Evolutionary conservation across 805 yeast genomes (phyloP), one percentile per base, ranked within the genome.

Genomic region (Wickerhamiella allomyrinae): DNA sequence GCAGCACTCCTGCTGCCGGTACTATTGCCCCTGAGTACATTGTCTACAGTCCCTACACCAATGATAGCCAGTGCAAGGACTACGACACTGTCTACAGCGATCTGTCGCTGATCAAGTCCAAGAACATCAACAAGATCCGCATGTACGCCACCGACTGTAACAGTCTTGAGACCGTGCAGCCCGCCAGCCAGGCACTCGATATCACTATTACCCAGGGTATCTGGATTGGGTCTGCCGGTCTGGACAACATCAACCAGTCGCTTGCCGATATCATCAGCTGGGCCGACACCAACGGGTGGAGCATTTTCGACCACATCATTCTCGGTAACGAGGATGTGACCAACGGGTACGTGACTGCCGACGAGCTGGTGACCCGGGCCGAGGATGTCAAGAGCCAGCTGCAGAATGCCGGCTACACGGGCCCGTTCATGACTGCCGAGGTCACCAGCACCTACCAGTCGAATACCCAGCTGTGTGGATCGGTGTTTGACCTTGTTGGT

Each of bases 281-380:
- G 49, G 73, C 70, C 29, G 66, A 69, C 52, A 65, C 70, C 14
- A 62, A 67, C 44, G 74, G 73, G 31, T 87, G 93, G 93, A 76
- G 66, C 46, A 62, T 79, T n/a, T 77, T 85, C 62, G 79, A 79
- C 46, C 76, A 64, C 58, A 69, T 87, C 52, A 80, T 93, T 17
- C 68, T 87, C 47, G 96, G 95, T 45, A 87, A 87, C 57, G 96
- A 87, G 65, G 95, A 93, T 23, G 66, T 87, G 43, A 70, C 69
- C 52, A 66, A 76, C 25, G 77, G 76, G 9, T 82, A 63, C 61
- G 65, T 72, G 53, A 56, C 82, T 7, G 83, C 71, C 19, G 50
- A 62, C 20, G 80, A 79, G n/a, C 70, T 87, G 50, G 65, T 77
- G 24, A 35, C 61, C 39, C 84, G 83, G 61, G 79, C 85, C 47